phyloP scores from a whole-genome alignment of 2,329 filamentous ascomycete genomes.

The Metarhizium brunneum region DNA sequence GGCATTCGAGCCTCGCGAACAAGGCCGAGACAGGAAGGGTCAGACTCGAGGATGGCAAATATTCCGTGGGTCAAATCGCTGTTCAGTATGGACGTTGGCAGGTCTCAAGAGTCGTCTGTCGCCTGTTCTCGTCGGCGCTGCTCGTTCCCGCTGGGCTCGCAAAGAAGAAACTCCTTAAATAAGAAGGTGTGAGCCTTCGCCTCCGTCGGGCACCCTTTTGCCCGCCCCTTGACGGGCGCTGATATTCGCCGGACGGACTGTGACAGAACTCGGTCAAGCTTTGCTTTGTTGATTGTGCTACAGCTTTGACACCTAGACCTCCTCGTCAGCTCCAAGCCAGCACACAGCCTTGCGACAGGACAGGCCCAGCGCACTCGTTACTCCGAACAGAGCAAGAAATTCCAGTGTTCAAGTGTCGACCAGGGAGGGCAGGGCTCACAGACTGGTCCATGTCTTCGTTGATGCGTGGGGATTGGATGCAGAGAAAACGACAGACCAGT shows the following conservation, averaged over 20 bases:
- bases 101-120: not conserved
- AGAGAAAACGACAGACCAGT: not conserved
- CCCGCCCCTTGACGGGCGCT: not conserved
- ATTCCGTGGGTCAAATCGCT: not conserved
- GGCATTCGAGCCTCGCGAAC: slow-evolving; percentile 4
- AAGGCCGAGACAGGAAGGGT: not conserved
- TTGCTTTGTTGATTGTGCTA: not conserved
- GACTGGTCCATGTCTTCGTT: not conserved
- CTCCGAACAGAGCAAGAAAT: not conserved
- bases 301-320: not conserved
- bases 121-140: not conserved
- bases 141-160: not conserved
- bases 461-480: not conserved
- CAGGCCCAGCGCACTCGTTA: too few species aligned
- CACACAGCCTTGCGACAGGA: not conserved
- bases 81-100: not conserved
- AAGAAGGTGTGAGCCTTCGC: not conserved
- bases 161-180: not conserved
- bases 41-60: not conserved
- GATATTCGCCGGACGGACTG: not conserved
- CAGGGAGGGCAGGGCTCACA: not conserved
- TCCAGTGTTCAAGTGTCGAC: not conserved
- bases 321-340: not conserved
- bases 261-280: not conserved
- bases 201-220: not conserved